Base-by-base conservation (phyloP, 768 basidiomycete genomes). In the Pisolithus orientalis region DNA sequence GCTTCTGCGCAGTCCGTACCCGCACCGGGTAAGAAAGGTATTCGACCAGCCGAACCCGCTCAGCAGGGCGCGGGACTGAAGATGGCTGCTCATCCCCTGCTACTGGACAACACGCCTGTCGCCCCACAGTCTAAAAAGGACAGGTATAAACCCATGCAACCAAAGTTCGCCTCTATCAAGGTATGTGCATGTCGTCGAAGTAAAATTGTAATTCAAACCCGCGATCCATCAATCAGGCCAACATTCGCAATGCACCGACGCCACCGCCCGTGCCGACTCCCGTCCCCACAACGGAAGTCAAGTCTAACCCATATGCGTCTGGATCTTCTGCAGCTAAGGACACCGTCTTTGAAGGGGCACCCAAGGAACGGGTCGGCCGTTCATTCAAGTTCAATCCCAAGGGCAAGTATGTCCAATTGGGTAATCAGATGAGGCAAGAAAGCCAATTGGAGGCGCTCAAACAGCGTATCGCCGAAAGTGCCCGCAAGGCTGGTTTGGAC, bases 141-240 rank as follows among this genome's bases (percentile, higher is more conserved):
- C 67, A 74, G 88, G 55, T 96, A 96, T 70, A 95, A 94, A 66
- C 93, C 95, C 16, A 97, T 99, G 94, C 94, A 94, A 57, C 96
- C 96, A 47, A 99, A 99, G 69, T 99, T 98, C 67, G 90, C 94
- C 0, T 91, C 92, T 3, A 94, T 95, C 69, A 93, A 87, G 75
- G 90, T 85, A 17, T 45, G 73, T 59, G 31, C 43, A 11, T 25
- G 39, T 21, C 11, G 25, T 27, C 13, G 10, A 10, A 3, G 43
- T 27, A 11, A n/a, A 34, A 13, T 32, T n/a, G 13, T 51, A 39
- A 25, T 40, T 21, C 45, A 24, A 54, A 1, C n/a, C 47, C 4
- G 34, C n/a, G 25, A 17, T 13, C 11, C 46, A 14, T 34, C 32
- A 3, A 34, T 11, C 47, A 84, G 78, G 89, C 89, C 5, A 94